A percentile compares a stretch with the other conserved stretches of the same genome.
Conservation (phyloP, 345 rosid genomes). For the Rhodamnia rubescens region DNA sequence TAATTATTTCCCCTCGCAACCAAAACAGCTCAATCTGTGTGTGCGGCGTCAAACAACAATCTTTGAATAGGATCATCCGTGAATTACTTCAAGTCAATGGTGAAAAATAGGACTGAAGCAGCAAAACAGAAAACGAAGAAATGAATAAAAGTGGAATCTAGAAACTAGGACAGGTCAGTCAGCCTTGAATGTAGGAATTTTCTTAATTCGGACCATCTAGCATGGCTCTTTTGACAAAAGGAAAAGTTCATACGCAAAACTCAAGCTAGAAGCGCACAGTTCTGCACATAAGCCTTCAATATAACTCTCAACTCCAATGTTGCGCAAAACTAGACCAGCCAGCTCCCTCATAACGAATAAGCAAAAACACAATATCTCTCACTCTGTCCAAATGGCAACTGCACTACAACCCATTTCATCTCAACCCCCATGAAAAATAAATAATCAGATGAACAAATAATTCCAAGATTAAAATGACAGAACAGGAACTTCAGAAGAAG, state of each 20-base stretch:
- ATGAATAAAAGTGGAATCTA: neutral
- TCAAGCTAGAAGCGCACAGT: neutral
- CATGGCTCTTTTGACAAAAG: neutral
- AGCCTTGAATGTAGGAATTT: neutral
- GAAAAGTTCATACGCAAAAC: neutral
- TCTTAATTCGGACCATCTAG: neutral
- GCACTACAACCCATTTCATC: neutral
- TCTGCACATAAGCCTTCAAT: neutral
- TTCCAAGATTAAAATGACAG: slow-evolving; percentile 32
- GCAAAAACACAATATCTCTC: neutral
- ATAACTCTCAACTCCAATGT: neutral
- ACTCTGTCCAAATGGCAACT: neutral
- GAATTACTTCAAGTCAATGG: neutral
- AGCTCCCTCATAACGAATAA: neutral
- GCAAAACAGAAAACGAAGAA: neutral
- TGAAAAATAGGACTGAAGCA: neutral
- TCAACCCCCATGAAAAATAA: neutral
- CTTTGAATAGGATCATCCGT: neutral
- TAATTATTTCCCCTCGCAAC: neutral
- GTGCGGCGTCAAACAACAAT: neutral
- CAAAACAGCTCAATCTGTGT: neutral
- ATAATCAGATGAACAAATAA: neutral
- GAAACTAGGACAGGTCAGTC: neutral
- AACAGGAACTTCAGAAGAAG: neutral
- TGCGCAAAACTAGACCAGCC: neutral